phyloP scores from a whole-genome alignment of 1,284 basidiomycete species.

The Mycosarcoma maydis region DNA sequence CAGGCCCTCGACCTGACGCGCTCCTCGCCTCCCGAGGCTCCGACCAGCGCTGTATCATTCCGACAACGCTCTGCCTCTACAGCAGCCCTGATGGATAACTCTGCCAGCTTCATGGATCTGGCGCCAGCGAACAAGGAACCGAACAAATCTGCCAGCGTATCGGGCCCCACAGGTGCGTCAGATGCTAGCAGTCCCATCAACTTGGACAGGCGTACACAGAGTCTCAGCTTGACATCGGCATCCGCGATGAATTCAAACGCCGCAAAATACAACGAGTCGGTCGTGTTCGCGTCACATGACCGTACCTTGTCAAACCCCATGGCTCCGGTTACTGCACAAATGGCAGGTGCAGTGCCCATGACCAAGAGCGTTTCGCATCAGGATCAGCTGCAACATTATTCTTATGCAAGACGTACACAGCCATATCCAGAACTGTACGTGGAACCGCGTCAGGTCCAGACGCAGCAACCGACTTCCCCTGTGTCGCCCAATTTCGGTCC shows the following conservation, averaged over 20 bases:
- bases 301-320: slow-evolving; percentile 22
- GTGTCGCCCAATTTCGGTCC: slow-evolving; percentile 5
- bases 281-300: slow-evolving; percentile 10
- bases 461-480: slow-evolving; percentile 9
- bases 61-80: slow-evolving; percentile 42
- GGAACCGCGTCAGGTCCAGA: slow-evolving; percentile 2
- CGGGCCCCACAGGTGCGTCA: slow-evolving; percentile 1
- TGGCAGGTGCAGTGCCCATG: slow-evolving; percentile 14
- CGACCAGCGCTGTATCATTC: slow-evolving; percentile 16
- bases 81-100: slow-evolving; percentile 42
- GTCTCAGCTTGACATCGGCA: slow-evolving; percentile 2
- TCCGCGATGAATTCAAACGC: neutral
- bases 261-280: neutral
- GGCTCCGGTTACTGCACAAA: neutral
- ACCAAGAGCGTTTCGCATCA: slow-evolving; percentile 23
- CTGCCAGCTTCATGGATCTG: slow-evolving; percentile 23
- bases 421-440: slow-evolving; percentile 3
- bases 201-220: slow-evolving; percentile 3
- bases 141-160: slow-evolving; percentile 3
- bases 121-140: neutral
- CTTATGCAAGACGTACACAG: neutral
- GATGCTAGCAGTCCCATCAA: neutral
- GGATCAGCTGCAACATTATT: slow-evolving; percentile 16
- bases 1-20: slow-evolving; percentile 24
- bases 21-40: slow-evolving; percentile 1